A percentile compares a stretch with the other conserved stretches of the same genome.
Conservation (phyloP, 345 rosid genomes). For the Arabis alpina region DNA sequence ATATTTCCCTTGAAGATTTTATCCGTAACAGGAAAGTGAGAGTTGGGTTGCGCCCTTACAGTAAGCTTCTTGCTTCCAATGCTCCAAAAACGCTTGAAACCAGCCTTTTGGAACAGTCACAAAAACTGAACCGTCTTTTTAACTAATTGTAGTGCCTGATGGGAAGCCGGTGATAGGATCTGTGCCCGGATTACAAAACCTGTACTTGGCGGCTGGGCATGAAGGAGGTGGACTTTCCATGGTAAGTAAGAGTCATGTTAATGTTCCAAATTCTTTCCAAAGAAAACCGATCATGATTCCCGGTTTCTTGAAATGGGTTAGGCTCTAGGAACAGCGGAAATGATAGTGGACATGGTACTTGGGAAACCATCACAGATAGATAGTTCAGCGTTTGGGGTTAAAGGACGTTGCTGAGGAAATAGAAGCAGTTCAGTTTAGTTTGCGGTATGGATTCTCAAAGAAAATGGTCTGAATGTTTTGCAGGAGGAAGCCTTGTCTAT, state of each 20-base stretch:
- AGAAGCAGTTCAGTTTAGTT: slow-evolving; percentile 17
- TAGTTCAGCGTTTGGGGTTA: slow-evolving; percentile 56
- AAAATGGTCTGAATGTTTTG: background rate
- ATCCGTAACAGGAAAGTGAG: slow-evolving; percentile 69
- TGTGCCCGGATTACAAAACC: slow-evolving; percentile 69
- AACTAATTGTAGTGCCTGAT: slow-evolving; percentile 72
- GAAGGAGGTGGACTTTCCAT: slow-evolving; percentile 91
- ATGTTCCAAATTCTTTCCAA: slow-evolving; percentile 3
- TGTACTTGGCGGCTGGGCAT: slow-evolving; percentile 87
- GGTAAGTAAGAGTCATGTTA: slow-evolving; percentile 53
- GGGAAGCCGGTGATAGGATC: slow-evolving; percentile 85
- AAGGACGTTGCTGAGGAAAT: slow-evolving; percentile 41
- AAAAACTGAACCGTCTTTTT: slow-evolving; percentile 10
- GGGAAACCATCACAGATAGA: slow-evolving; percentile 58
- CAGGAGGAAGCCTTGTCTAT: background rate
- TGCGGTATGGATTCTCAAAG: background rate
- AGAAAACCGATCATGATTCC: slow-evolving; percentile 19
- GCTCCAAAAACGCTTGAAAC: slow-evolving; percentile 3
- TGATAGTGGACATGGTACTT: slow-evolving; percentile 77
- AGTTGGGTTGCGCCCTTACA: slow-evolving; percentile 92
- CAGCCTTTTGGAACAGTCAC: background rate
- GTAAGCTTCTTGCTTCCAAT: slow-evolving; percentile 55
- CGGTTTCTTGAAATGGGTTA: slow-evolving; percentile 45
- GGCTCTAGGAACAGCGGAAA: slow-evolving; percentile 93
- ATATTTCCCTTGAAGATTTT: slow-evolving; percentile 50